phyloP scores from a whole-genome alignment of 139 green algal species.

The Pleodorina starrii region DNA sequence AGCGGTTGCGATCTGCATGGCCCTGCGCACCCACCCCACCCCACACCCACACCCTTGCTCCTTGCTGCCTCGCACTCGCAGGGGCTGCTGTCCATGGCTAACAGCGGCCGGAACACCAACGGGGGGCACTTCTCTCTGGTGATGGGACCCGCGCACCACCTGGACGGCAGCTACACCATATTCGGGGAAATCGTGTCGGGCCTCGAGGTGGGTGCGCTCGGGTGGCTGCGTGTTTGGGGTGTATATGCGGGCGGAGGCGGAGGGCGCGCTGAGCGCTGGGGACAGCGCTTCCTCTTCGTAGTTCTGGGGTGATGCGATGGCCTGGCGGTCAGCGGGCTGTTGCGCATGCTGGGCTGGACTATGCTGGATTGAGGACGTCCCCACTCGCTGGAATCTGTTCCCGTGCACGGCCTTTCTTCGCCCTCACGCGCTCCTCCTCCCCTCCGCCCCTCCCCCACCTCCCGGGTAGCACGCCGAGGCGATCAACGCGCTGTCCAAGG shows the following conservation, averaged over 20 bases:
- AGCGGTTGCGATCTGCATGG: too few species aligned
- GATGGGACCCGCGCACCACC: slow-evolving; percentile 75
- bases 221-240: too few species aligned
- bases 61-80: slow-evolving; percentile 22
- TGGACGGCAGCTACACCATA: slow-evolving; percentile 80
- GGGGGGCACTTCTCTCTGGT: slow-evolving; percentile 79
- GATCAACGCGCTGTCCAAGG: slow-evolving; percentile 63
- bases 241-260: too few species aligned
- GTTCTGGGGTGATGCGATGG: too few species aligned
- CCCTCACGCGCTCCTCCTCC: background rate
- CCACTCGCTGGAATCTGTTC: too few species aligned
- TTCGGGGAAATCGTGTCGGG: slow-evolving; percentile 72
- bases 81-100: slow-evolving; percentile 81
- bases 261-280: too few species aligned
- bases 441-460: background rate
- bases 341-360: too few species aligned
- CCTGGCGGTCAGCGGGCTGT: too few species aligned
- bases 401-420: too few species aligned
- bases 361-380: too few species aligned
- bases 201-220: slow-evolving; percentile 52
- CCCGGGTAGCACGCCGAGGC: slow-evolving; percentile 48
- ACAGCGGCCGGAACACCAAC: slow-evolving; percentile 75
- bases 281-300: too few species aligned
- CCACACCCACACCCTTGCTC: background rate
- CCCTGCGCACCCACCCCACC: background rate